Percentiles rank a stretch among this genome's conserved stretches.
These are phyloP conservation scores for Tetraselmis striata DNA, from an alignment of 139 green algal species.

Conservation along the genomic window DNA sequence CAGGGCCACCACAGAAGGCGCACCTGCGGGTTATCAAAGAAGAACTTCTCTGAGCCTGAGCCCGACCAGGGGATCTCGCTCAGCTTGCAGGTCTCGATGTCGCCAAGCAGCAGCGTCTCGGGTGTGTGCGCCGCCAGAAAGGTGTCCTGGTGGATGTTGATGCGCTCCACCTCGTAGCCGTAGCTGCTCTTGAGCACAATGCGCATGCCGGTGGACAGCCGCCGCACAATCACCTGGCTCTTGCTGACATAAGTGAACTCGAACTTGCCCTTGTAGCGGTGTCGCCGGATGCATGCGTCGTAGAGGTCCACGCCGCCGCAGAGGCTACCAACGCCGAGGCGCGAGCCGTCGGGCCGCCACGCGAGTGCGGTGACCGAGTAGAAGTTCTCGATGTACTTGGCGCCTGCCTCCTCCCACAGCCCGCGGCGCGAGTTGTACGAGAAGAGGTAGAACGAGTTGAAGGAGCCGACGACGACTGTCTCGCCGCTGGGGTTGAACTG, in stretches of 20 bases:
- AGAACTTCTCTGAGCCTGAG: slow-evolving; percentile 51
- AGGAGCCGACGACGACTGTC: slow-evolving; percentile 54
- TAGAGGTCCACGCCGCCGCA: slow-evolving; percentile 69
- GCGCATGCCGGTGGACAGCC: slow-evolving; percentile 44
- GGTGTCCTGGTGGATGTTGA: slow-evolving; percentile 67
- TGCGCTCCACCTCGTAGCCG: slow-evolving; percentile 52
- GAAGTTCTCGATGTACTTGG: slow-evolving; percentile 56
- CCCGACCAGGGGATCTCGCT: slow-evolving; percentile 57
- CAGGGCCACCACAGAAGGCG: too few species aligned
- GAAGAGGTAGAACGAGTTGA: slow-evolving; percentile 63
- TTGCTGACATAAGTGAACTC: slow-evolving; percentile 77
- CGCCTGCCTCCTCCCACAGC: slow-evolving; percentile 40
- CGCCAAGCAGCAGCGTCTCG: slow-evolving; percentile 63
- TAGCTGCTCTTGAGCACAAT: slow-evolving; percentile 50
- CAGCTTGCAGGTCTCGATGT: slow-evolving; percentile 68
- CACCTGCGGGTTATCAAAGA: slow-evolving; percentile 56
- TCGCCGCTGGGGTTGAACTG: slow-evolving; percentile 64
- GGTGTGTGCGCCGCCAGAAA: slow-evolving; percentile 66
- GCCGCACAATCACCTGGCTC: slow-evolving; percentile 64
- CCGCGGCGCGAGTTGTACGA: slow-evolving; percentile 23
- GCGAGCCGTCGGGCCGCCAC: slow-evolving; percentile 69
- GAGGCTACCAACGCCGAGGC: slow-evolving; percentile 54
- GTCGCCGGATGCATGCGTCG: slow-evolving; percentile 54
- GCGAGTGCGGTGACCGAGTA: slow-evolving; percentile 53
- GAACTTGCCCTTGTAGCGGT: slow-evolving; percentile 65